Percentiles rank a stretch among this genome's conserved stretches.
phyloP scores from a whole-genome alignment of 75 land plant species.

The Pinus taeda region DNA sequence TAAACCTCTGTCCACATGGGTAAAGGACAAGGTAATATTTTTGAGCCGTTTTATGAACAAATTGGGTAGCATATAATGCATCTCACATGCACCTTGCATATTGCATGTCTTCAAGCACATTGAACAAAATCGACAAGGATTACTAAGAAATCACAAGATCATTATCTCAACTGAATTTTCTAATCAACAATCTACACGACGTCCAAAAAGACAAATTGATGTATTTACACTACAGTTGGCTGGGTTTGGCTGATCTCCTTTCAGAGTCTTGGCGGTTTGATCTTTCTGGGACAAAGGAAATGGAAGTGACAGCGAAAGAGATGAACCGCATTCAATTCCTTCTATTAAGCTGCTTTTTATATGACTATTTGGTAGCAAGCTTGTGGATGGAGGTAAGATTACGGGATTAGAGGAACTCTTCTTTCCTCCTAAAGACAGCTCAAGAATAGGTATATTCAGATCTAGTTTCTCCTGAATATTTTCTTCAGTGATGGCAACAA shows the following conservation, averaged over 20 bases:
- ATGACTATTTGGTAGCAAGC: background rate
- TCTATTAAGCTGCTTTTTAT: background rate
- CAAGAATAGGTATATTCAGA: slow-evolving; percentile 25
- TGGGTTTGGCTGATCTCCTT: slow-evolving; percentile 21
- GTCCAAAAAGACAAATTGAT: slow-evolving; percentile 26
- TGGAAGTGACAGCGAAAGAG: slow-evolving; percentile 34
- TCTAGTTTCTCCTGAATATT: slow-evolving; percentile 12
- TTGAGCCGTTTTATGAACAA: background rate
- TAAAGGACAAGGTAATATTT: background rate
- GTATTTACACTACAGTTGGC: slow-evolving; percentile 12
- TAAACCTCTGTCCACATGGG: background rate
- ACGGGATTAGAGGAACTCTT: slow-evolving; percentile 5
- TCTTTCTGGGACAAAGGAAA: slow-evolving; percentile 24
- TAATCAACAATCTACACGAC: slow-evolving; percentile 10
- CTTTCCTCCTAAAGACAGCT: slow-evolving; percentile 27
- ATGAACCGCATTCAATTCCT: background rate
- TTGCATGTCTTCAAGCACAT: background rate
- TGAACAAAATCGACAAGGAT: slow-evolving; percentile 1
- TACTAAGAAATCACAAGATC: background rate
- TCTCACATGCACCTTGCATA: background rate
- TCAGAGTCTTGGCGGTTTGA: slow-evolving; percentile 6
- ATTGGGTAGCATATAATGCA: background rate
- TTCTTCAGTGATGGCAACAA: slow-evolving; percentile 10
- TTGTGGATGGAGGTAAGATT: background rate
- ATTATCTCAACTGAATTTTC: background rate